These are phyloP conservation scores for Sclerotinia nivalis DNA, from an alignment of 2,329 filamentous ascomycete species.

Conservation along the genomic window DNA sequence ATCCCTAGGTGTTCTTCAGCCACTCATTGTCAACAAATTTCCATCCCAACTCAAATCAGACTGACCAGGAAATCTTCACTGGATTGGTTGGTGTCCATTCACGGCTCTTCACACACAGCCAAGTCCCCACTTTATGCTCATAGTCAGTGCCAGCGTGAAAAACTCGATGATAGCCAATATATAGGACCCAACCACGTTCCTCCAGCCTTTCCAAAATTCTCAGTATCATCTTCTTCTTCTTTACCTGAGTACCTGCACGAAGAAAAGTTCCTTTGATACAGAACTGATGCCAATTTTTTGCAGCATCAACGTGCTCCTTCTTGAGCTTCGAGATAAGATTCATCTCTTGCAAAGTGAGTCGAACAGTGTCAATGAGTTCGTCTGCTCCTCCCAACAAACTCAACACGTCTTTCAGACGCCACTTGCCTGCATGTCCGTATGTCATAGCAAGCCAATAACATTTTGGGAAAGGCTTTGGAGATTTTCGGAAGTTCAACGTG, in stretches of 20 bases:
- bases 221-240: slow-evolving; percentile 9
- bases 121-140: slow-evolving; percentile 5
- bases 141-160: neutral
- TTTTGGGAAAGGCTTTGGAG: neutral
- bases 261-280: neutral
- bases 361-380: slow-evolving; percentile 19
- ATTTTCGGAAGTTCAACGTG: slow-evolving; percentile 5
- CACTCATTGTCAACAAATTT: too few species aligned
- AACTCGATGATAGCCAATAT: neutral
- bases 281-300: neutral
- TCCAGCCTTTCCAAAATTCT: slow-evolving; percentile 21
- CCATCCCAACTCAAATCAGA: neutral
- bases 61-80: slow-evolving; percentile 7
- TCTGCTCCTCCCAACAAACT: slow-evolving; percentile 10
- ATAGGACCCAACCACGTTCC: slow-evolving; percentile 18
- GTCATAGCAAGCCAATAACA: slow-evolving; percentile 18
- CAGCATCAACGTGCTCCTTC: neutral
- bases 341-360: slow-evolving; percentile 19
- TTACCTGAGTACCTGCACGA: neutral
- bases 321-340: neutral
- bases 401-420: neutral
- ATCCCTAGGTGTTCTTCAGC: neutral
- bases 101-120: slow-evolving; percentile 19
- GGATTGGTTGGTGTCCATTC: slow-evolving; percentile 17
- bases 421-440: neutral